Evolutionary conservation across 768 basidiomycete species (phyloP), one percentile per base, ranked within the genome.

Genomic region (Collybiopsis luxurians): DNA sequence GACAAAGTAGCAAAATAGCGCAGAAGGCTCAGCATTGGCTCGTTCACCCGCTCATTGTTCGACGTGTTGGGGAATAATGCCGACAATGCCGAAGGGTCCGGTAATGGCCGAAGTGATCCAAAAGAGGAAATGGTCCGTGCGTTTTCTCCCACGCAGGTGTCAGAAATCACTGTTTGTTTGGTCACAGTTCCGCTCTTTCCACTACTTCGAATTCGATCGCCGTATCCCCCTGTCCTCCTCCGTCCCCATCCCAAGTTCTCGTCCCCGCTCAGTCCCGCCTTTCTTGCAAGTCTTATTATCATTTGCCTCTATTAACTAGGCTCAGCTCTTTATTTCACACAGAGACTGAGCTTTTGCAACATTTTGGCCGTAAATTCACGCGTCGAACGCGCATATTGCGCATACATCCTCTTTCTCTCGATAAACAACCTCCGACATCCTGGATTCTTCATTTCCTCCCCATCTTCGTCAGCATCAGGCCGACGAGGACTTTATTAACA

Each of bases 401-500:
- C 36, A 36, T 34, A 51, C 50, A 51, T 34, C 38, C 50, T 39
- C 6, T 51, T 39, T 34, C 36, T 51, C 36, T 27, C 42, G 17
- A 17, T 46, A n/a, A 39, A 21, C 67, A 65, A 73, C 70, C 12
- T 11, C 21, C 36, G 5, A 15, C 81, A 79, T 66, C 64, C 80
- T 83, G 82, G 82, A 81, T 72, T 69, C 77, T 68, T 73, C 77
- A 57, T 67, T 75, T 61, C 68, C 65, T 60, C 69, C 72, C 65
- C 71, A 65, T 62, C 75, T 73, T 64, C 75, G 73, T 64, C 50
- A 51, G 50, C 50, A 34, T 31, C 74, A 69, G 60, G 69, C 72
- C 56, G 87, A 85, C 82, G 90, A 92, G 82, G 90, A 89, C 73
- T 85, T 86, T 66, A 90, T 92, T 69, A 92, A 92, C 77, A 86